Conservation (phyloP, 2,329 filamentous ascomycete genomes). For the Arthrobotrys pseudoclavata region DNA sequence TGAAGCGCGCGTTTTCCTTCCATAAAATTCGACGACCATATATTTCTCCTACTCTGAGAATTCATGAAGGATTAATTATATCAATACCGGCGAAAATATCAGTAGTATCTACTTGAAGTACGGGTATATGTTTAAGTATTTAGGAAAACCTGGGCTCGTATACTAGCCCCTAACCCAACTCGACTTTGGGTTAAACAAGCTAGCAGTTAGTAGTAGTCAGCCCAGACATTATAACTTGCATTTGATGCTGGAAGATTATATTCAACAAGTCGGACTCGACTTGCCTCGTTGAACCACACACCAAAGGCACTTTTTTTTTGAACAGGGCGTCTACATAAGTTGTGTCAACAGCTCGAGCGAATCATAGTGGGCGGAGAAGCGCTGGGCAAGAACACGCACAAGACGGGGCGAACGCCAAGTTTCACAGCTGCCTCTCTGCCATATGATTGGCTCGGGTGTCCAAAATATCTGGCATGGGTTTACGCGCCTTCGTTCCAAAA, state of each 20-base stretch:
- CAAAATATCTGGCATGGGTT: slow-evolving; percentile 12
- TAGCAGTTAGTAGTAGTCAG: too few relatives aligned
- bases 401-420: slow-evolving; percentile 25
- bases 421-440: neutral
- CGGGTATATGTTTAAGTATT: too few relatives aligned
- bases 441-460: slow-evolving; percentile 13
- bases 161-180: too few relatives aligned
- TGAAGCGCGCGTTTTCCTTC: slow-evolving; percentile 53
- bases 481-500: slow-evolving; percentile 41
- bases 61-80: neutral
- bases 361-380: slow-evolving; percentile 43
- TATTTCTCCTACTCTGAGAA: neutral
- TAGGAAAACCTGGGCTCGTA: too few relatives aligned
- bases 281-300: neutral
- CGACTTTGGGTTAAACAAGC: too few relatives aligned
- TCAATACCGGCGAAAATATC: neutral
- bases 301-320: neutral
- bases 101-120: too few relatives aligned
- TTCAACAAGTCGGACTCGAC: neutral
- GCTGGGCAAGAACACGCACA: slow-evolving; percentile 44
- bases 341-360: slow-evolving; percentile 11
- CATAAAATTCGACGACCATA: neutral
- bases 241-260: neutral
- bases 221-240: neutral
- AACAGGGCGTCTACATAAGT: slow-evolving; percentile 16